Evolutionary conservation across 305 asterid genomes (phyloP).

Genomic region (Andrographis paniculata): DNA sequence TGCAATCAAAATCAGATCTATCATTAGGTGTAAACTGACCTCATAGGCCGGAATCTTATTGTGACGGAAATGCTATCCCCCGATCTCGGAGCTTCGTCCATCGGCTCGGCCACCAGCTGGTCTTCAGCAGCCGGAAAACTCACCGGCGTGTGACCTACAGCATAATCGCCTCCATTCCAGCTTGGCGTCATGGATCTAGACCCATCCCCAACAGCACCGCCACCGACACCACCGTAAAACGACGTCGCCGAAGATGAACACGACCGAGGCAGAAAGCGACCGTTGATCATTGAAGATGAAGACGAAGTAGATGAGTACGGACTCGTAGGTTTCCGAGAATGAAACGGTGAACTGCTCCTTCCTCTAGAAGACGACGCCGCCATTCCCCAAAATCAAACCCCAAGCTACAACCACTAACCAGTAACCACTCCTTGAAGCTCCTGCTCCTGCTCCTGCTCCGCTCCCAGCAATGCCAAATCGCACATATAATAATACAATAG

Average conservation of each 20-base stretch:
- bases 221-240: conserved; percentile 40
- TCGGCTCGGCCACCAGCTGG: conserved; percentile 51
- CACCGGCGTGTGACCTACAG: conserved; percentile 47
- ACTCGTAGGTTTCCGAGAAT: conserved; percentile 52
- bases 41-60: conserved; percentile 88
- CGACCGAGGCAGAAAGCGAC: conserved; percentile 56
- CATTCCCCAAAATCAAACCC: conserved; percentile 30
- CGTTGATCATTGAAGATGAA: conserved; percentile 69
- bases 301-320: conserved; percentile 83
- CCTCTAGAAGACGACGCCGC: conserved; percentile 87
- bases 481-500: not conserved
- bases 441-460: conserved; percentile 15
- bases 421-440: conserved; percentile 11
- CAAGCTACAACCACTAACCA: conserved; percentile 8
- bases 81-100: conserved; percentile 57
- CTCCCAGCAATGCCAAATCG: conserved; percentile 9
- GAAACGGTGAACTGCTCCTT: conserved; percentile 78
- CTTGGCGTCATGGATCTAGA: conserved; percentile 81
- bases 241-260: conserved; percentile 65
- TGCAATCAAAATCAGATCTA: conserved; percentile 44
- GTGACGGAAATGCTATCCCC: conserved; percentile 93
- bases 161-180: conserved; percentile 34
- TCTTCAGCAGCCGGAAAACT: conserved; percentile 63
- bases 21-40: conserved; percentile 39
- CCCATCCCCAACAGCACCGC: conserved; percentile 39